A percentile compares a stretch with the other conserved stretches of the same genome.
Conservation (phyloP, 768 basidiomycete species). For the Artomyces pyxidatus region DNA sequence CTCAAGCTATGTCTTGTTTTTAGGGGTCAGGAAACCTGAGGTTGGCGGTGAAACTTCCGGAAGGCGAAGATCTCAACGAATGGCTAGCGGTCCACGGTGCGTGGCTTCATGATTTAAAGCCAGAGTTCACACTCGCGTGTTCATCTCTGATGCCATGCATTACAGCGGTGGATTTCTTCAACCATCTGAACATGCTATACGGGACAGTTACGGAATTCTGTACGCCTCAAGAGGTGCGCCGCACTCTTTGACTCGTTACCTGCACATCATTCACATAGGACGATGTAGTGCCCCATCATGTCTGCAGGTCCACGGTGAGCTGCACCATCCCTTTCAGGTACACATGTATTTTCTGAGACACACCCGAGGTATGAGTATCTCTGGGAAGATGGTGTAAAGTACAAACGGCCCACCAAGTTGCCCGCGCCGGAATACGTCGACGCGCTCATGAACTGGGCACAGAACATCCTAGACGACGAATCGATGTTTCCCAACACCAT, state of each 20-base stretch:
- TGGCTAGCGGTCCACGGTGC: constrained; percentile 99
- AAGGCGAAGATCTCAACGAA: constrained; percentile 95
- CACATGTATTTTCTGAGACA: not conserved
- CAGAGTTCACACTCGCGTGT: no score
- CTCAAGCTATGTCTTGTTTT: not conserved
- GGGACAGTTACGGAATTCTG: constrained; percentile 98
- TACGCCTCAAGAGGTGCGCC: constrained; percentile 77
- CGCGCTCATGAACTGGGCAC: constrained; percentile 98
- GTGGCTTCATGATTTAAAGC: no score
- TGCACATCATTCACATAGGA: constrained; percentile 2
- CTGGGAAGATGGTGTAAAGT: constrained; percentile 87
- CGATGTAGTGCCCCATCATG: constrained; percentile 83
- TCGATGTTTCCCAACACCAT: constrained; percentile 91
- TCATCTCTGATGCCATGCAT: no score
- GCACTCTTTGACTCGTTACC: not conserved
- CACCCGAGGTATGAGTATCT: constrained; percentile 77
- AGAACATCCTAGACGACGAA: constrained; percentile 87
- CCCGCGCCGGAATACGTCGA: constrained; percentile 95
- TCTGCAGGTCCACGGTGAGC: constrained; percentile 86
- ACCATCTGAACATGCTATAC: constrained; percentile 98
- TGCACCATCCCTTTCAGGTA: not conserved
- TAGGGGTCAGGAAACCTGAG: constrained; percentile 95
- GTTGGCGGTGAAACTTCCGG: constrained; percentile 86
- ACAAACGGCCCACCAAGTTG: constrained; percentile 88
- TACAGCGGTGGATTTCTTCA: constrained; percentile 97